Conservation (phyloP, 2,329 filamentous ascomycete genomes). For the Penicillium sp. region DNA sequence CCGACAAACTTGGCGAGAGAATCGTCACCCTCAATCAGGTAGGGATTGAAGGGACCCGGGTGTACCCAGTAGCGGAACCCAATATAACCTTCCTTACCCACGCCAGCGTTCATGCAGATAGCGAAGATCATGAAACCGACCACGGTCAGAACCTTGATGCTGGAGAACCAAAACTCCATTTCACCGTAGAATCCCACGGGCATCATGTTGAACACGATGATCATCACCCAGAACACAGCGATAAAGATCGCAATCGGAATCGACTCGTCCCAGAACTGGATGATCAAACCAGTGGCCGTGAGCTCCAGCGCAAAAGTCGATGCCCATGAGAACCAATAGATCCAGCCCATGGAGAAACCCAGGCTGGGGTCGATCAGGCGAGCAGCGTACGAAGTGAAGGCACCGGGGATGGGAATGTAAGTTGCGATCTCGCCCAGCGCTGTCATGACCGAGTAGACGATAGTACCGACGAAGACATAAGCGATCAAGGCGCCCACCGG, state of each 20-base stretch:
- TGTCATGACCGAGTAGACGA: slow-evolving; percentile 75
- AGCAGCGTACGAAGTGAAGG: slow-evolving; percentile 73
- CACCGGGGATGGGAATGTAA: slow-evolving; percentile 73
- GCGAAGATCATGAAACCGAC: slow-evolving; percentile 75
- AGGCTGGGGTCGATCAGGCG: slow-evolving; percentile 72
- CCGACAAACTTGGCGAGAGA: slow-evolving; percentile 64
- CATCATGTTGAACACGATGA: slow-evolving; percentile 69
- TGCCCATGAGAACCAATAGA: slow-evolving; percentile 79
- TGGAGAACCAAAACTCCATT: slow-evolving; percentile 76
- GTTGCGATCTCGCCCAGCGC: slow-evolving; percentile 69
- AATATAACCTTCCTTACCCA: slow-evolving; percentile 67
- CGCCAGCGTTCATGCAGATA: slow-evolving; percentile 73
- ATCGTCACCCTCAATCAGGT: slow-evolving; percentile 59
- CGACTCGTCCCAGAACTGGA: slow-evolving; percentile 68
- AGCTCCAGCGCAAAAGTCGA: slow-evolving; percentile 73
- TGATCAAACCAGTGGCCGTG: slow-evolving; percentile 69
- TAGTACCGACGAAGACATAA: slow-evolving; percentile 67
- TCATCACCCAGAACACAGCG: slow-evolving; percentile 69
- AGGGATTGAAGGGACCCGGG: slow-evolving; percentile 68
- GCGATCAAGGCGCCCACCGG: slow-evolving; percentile 67
- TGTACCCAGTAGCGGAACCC: slow-evolving; percentile 72
- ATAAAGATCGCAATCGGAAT: slow-evolving; percentile 72
- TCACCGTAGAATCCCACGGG: slow-evolving; percentile 74
- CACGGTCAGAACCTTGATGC: slow-evolving; percentile 74
- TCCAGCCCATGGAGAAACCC: slow-evolving; percentile 78